Base-by-base conservation (phyloP, 78 protist species). In the Cavenderia fasciculata region DNA sequence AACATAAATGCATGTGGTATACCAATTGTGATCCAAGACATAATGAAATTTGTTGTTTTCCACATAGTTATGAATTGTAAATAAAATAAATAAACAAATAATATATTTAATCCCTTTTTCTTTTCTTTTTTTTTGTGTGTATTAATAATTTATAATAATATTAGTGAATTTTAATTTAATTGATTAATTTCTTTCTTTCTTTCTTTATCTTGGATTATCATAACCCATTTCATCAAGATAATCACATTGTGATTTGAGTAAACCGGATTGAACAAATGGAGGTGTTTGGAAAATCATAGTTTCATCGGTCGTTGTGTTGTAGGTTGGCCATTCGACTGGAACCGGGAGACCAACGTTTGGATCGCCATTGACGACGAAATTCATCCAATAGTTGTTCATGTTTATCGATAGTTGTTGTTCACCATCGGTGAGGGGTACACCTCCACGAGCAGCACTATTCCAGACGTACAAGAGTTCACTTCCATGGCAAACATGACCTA, bases 401-500 rank as follows among this genome's bases (percentile, higher is more conserved):
- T 33, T 59, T 4, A 18, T 25, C 0, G 72, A 49, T 2, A 68
- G 0, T 21, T 51, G 23, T 31, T 41, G 49, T 68, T 79, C 77
- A 8, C 51, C 89, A 14, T 40, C 36, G 6, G 49, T 46, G 14
- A 68, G 41, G 8, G 2, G 12, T 3, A 47, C 23, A 10, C 62
- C 62, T 21, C 54, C 62, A 14, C 7, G 47, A 2, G n/a, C n/a
- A 2, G 78, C 85, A 23, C 38, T 23, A 16, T 87, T 61, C 51
- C 62, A 92, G 18, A 82, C 78, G 23, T 43, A 84, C 46, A 68
- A 71, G 2, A 92, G 34, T 46, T 92, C 95, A 14, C 47, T 5
- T 21, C 85, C 92, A 43, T 92, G 95, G 51, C 94, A 87, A 25
- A 56, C 61, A 51, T 74, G 77, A 47, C 47, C 49, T 23, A 74